Evolutionary conservation across 106 monocot species (phyloP), one percentile per base, ranked within the genome.

Genomic region (Dendrobium huoshanense): DNA sequence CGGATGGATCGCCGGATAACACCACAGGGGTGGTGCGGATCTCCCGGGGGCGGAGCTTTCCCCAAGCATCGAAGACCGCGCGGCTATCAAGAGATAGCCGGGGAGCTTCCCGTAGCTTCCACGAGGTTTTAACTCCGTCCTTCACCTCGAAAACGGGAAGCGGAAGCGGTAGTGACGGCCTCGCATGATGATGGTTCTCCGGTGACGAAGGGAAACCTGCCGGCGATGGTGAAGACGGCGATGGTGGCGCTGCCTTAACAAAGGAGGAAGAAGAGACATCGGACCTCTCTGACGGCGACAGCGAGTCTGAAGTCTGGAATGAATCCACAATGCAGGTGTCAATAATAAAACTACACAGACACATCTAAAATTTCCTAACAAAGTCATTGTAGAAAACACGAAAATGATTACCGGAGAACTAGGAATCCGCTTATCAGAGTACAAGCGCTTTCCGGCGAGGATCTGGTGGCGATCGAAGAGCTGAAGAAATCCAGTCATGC

Each of bases 71-170:
- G 4, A 88, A 79, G 9, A 84, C 49, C 31, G 84, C 82, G 7
- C 89, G 88, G 88, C 94, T 98, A 86, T 98, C 97, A 47, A 98
- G 91, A 22, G 97, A 98, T 9, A 98, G 91, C 70, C 97, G 81
- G 2, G 97, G 97, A 4, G 78, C 82, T 61, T 94, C 94, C 58
- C 85, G 77, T 3, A 92, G 84, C 86, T 91, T 94, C 91, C 92
- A 94, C 0, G 89, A 82, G 33, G 86, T 75, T n/a, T 82, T 84
- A 73, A 47, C 2, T 48, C 86, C 91, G 16, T 88, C 88, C 75
- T 80, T 85, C 78, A 88, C 77, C 4, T 92, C 92, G 55, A 90
- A 84, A 55, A 86, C 82, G 33, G 91, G 87, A 18, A 90, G 73
- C 19, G 88, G 88, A 31, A 80, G 40, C 79, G 76, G 48, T 2